Conservation (phyloP, 176 grass and related monocot genomes). For the Aegilops umbellulata region DNA sequence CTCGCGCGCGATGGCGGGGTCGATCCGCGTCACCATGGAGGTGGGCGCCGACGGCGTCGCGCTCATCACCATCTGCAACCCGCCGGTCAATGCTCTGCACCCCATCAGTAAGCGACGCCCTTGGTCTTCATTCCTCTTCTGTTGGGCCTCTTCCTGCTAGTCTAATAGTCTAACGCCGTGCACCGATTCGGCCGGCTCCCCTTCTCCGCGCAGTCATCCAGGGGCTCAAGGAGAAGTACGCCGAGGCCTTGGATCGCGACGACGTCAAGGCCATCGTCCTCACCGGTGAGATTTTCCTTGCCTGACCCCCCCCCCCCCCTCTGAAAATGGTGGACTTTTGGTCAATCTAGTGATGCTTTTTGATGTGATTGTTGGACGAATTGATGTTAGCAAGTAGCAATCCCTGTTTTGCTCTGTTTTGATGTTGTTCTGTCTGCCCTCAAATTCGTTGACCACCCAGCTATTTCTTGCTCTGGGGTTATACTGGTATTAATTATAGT, state of each 20-base stretch:
- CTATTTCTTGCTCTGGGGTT: not conserved
- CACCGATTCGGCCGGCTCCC: not conserved
- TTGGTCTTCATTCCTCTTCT: not conserved
- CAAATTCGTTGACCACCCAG: not conserved
- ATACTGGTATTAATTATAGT: not conserved
- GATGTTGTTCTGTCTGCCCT: not conserved
- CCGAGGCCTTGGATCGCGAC: constrained; percentile 53
- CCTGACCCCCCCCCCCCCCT: not conserved
- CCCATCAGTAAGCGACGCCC: constrained; percentile 61
- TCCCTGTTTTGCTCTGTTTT: not conserved
- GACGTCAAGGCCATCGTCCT: constrained; percentile 95
- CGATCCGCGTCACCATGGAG: constrained; percentile 84
- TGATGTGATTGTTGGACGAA: not conserved
- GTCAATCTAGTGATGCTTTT: not conserved
- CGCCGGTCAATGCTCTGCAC: constrained; percentile 87
- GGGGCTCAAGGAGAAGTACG: constrained; percentile 84
- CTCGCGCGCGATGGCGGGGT: constrained; percentile 43
- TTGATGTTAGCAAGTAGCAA: not conserved
- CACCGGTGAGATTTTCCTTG: constrained; percentile 47
- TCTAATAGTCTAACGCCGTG: not conserved
- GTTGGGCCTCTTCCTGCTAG: not conserved
- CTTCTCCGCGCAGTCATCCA: constrained; percentile 47
- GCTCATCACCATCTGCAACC: constrained; percentile 85
- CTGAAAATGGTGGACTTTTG: not conserved
- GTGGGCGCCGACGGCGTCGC: constrained; percentile 77